Percentiles rank a stretch among this genome's conserved stretches.
Evolutionary conservation across 345 rosid genomes (phyloP).

Genomic region (Aquilaria sinensis): DNA sequence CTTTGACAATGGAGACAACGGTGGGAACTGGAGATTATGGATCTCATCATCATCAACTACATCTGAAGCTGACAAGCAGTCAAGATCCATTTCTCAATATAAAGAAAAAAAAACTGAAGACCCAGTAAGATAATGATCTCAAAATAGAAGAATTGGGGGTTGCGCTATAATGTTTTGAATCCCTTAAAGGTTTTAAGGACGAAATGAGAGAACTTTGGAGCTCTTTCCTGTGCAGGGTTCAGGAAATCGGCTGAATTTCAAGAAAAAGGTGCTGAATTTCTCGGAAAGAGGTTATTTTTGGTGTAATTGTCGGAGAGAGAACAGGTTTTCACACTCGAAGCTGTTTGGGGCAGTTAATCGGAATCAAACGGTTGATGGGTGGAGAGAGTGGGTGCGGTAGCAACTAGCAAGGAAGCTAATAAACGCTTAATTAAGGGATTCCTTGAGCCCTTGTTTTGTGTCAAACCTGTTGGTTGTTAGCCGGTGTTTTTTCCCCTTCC

Average conservation of each 20-base stretch:
- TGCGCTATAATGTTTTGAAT: conserved; percentile 13
- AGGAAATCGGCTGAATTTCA: conserved; percentile 2
- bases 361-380: conserved; percentile 22
- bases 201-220: not conserved
- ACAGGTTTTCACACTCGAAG: conserved; percentile 12
- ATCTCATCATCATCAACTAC: conserved; percentile 82
- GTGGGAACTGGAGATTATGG: conserved; percentile 48
- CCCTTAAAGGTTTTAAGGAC: not conserved
- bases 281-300: conserved; percentile 12
- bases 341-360: conserved; percentile 19
- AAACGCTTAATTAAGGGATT: no score
- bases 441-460: no score
- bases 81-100: conserved; percentile 50
- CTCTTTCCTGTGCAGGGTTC: conserved; percentile 1
- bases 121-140: not conserved
- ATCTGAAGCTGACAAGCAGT: conserved; percentile 69
- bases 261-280: conserved; percentile 11
- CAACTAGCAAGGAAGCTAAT: no score
- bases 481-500: no score
- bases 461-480: no score
- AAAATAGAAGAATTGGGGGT: conserved; percentile 1
- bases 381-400: conserved; percentile 1
- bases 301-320: conserved; percentile 7
- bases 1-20: conserved; percentile 49
- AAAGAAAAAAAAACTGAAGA: conserved; percentile 4